These are phyloP conservation scores for Coemansia sp. DNA, from an alignment of 192 early-diverging fungal species.

Conservation along the genomic window DNA sequence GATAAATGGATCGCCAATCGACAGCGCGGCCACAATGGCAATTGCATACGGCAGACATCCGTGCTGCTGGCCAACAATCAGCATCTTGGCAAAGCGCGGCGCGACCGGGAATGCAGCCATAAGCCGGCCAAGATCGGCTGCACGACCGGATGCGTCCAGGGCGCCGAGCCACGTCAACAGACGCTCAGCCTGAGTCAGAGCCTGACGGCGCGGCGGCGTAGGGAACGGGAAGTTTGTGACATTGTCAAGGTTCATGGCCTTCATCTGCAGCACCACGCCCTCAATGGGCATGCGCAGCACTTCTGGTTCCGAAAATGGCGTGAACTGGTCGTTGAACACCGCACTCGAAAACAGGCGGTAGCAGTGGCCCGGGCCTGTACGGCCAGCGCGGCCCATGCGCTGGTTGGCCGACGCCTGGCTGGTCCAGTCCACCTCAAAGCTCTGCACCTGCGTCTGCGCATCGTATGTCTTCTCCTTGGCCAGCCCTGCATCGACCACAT, in stretches of 20 bases:
- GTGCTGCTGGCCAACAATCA: constrained; percentile 85
- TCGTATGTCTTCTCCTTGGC: constrained; percentile 88
- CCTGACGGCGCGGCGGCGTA: constrained; percentile 77
- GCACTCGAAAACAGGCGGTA: constrained; percentile 92
- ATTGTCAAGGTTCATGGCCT: constrained; percentile 93
- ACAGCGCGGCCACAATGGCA: constrained; percentile 85
- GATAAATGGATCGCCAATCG: constrained; percentile 92
- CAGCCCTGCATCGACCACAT: constrained; percentile 95
- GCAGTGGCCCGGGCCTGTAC: constrained; percentile 95
- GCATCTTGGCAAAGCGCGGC: constrained; percentile 77
- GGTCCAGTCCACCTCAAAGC: constrained; percentile 88
- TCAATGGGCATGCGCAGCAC: constrained; percentile 94
- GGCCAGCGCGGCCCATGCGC: constrained; percentile 94
- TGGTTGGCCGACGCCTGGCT: constrained; percentile 93
- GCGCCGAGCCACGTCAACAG: constrained; percentile 76
- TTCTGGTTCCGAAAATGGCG: constrained; percentile 81
- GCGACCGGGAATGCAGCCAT: constrained; percentile 91
- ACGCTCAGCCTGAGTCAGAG: constrained; percentile 77
- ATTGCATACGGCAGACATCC: constrained; percentile 83
- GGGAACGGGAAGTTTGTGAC: constrained; percentile 98
- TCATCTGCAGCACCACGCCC: constrained; percentile 96
- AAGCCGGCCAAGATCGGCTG: constrained; percentile 80
- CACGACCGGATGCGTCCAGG: constrained; percentile 59
- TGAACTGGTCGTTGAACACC: constrained; percentile 89
- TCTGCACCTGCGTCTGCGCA: constrained; percentile 81